Base-by-base conservation (phyloP, 2,329 filamentous ascomycete genomes). In the Sporothrix euskadiensis region DNA sequence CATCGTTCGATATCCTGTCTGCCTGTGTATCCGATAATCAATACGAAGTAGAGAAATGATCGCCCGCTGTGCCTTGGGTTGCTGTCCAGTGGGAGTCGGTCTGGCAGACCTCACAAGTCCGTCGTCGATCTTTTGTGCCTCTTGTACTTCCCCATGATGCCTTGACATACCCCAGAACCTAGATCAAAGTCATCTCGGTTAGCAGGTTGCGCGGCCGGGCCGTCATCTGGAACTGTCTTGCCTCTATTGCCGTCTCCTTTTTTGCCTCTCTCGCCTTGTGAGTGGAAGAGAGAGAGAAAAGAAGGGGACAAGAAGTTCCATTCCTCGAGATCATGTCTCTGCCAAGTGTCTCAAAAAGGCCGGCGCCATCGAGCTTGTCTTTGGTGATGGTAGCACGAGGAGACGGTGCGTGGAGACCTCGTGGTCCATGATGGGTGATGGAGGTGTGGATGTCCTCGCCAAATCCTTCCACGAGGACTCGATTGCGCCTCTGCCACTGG, bases 181-280 rank as follows among this genome's bases (percentile, higher is more conserved):
- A 19, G 39, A 44, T 47, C 39, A 47, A 39, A 26, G 61, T 35
- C 22, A 59, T 71, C 39, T 71, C 69, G 54, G 69, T 54, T 59
- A 57, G 32, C 54, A 61, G 22, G 52, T 70, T 70, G 30, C 52
- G 49, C 68, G 44, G 49, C 16, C n/a, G 35, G 52, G 35, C 35
- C 35, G 54, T 59, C 35, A 7, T 26, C n/a, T 54, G 69, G 52
- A 47, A 19, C 39, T 59, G 35, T 32, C 69, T 71, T 54, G 6
- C 30, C 32, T 70, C 35, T 44, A 26, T 41, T 63, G 7, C 30
- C 4, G 9, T n/a, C 30, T 35, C 57, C 10, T 19, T 35, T 35
- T 35, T 35, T 35, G 35, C 57, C 57, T 35, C 30, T 41, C 4
- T 12, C 19, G 12, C 19, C 19, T 44, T 6, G 8, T 22, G 22